Conservation (phyloP, 495 filamentous ascomycete genomes). For the Bathelium albidoporum region DNA sequence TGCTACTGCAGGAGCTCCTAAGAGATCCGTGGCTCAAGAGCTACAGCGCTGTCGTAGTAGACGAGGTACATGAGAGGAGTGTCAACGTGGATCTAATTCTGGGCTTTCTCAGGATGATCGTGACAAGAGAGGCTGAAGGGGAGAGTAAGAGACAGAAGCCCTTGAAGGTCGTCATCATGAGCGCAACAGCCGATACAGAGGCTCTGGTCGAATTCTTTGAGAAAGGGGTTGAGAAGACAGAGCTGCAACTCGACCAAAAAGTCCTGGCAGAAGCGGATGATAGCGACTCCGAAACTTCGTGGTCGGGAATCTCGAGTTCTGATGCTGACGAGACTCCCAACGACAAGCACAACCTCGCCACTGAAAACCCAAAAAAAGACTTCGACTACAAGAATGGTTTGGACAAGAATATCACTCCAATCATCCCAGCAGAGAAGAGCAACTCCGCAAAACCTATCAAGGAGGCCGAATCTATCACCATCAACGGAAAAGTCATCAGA, state of each 20-base stretch:
- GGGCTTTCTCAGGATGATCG: constrained; percentile 73
- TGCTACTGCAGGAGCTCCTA: constrained; percentile 89
- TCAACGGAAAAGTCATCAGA: neutral
- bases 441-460: neutral
- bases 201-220: constrained; percentile 66
- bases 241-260: neutral
- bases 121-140: constrained; percentile 38
- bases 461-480: neutral
- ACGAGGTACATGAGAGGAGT: constrained; percentile 95
- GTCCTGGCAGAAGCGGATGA: constrained; percentile 6
- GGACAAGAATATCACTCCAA: too few species aligned
- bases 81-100: constrained; percentile 88
- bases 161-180: constrained; percentile 91
- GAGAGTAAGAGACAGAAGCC: constrained; percentile 43
- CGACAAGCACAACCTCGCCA: neutral
- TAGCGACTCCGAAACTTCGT: constrained; percentile 17
- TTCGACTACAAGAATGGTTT: too few species aligned
- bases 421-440: neutral
- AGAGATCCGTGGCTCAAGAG: constrained; percentile 69
- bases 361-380: neutral
- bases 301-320: constrained; percentile 17
- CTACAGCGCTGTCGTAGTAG: constrained; percentile 85
- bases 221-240: constrained; percentile 1
- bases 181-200: constrained; percentile 84
- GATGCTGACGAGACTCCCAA: constrained; percentile 10